These are phyloP conservation scores for Syzygium aromaticum DNA, from an alignment of 345 rosid genomes.

Conservation along the genomic window DNA sequence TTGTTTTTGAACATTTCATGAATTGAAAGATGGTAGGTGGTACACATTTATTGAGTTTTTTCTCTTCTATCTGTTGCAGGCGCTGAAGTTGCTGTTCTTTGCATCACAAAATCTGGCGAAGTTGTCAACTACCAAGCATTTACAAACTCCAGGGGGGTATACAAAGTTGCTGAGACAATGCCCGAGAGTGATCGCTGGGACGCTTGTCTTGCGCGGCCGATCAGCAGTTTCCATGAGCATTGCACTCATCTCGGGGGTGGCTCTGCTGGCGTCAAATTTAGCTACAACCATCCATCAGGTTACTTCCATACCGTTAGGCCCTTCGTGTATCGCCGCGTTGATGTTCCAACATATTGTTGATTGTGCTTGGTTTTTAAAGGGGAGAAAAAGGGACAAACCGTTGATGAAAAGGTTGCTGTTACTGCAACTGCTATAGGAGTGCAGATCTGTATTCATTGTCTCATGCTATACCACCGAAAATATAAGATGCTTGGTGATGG, in stretches of 20 bases:
- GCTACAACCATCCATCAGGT: slow-evolving; percentile 72
- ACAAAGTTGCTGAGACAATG: slow-evolving; percentile 93
- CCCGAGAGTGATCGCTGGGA: slow-evolving; percentile 96
- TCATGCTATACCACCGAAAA: background rate
- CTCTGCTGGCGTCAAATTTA: slow-evolving; percentile 69
- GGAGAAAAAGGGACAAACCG: background rate
- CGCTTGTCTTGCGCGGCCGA: slow-evolving; percentile 82
- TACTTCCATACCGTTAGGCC: slow-evolving; percentile 62
- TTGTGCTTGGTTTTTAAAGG: background rate
- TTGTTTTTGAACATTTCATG: background rate
- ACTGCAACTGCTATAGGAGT: background rate
- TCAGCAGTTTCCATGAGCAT: slow-evolving; percentile 76
- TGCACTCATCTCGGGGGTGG: slow-evolving; percentile 58
- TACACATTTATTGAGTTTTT: background rate
- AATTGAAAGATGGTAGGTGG: background rate
- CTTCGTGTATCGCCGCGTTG: slow-evolving; percentile 56
- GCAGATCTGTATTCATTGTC: background rate
- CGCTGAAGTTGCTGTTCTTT: slow-evolving; percentile 95
- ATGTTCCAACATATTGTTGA: slow-evolving; percentile 49
- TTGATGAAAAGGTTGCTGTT: background rate
- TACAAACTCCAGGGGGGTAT: slow-evolving; percentile 70
- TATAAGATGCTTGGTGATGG: background rate
- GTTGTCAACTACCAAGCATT: slow-evolving; percentile 93
- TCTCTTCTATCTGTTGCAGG: slow-evolving; percentile 27
- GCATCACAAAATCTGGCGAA: slow-evolving; percentile 90